phyloP scores from a whole-genome alignment of 2,329 filamentous ascomycete genomes.

The Colletotrichum shisoi region DNA sequence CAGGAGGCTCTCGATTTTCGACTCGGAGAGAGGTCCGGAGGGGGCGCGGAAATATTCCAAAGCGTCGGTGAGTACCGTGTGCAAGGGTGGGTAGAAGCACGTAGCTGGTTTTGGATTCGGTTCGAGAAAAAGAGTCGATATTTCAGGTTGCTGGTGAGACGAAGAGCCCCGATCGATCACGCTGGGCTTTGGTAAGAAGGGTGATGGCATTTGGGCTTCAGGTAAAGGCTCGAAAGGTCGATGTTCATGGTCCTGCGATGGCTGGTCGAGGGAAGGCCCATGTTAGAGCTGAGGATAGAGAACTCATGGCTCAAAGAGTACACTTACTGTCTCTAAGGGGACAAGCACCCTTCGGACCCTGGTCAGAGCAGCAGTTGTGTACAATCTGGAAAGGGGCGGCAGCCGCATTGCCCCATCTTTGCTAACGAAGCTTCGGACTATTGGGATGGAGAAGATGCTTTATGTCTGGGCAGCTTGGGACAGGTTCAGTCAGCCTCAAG shows the following conservation, averaged over 20 bases:
- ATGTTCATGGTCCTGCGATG: conserved; percentile 12
- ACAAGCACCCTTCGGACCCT: conserved; percentile 25
- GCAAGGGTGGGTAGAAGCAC: neutral
- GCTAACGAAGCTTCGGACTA: conserved; percentile 10
- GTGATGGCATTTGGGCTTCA: neutral
- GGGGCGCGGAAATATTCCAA: conserved; percentile 18
- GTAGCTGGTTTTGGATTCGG: no score
- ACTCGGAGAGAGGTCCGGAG: neutral
- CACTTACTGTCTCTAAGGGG: conserved; percentile 14
- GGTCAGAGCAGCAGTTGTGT: conserved; percentile 25
- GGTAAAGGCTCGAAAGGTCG: conserved; percentile 8
- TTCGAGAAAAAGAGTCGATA: neutral
- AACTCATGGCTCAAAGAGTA: neutral
- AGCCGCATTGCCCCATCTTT: conserved; percentile 40
- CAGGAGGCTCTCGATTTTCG: neutral
- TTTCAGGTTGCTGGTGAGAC: neutral
- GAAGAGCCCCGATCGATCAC: neutral
- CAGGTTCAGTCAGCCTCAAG: neutral
- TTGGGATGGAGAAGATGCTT: conserved; percentile 26
- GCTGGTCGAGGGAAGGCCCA: neutral
- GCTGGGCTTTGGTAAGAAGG: neutral
- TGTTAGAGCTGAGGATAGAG: conserved; percentile 10
- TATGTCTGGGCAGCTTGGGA: conserved; percentile 7
- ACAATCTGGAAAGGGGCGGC: conserved; percentile 28
- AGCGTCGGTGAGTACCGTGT: conserved; percentile 13